Base-by-base conservation (phyloP, 2,329 filamentous ascomycete genomes). In the Fusarium penzigii region DNA sequence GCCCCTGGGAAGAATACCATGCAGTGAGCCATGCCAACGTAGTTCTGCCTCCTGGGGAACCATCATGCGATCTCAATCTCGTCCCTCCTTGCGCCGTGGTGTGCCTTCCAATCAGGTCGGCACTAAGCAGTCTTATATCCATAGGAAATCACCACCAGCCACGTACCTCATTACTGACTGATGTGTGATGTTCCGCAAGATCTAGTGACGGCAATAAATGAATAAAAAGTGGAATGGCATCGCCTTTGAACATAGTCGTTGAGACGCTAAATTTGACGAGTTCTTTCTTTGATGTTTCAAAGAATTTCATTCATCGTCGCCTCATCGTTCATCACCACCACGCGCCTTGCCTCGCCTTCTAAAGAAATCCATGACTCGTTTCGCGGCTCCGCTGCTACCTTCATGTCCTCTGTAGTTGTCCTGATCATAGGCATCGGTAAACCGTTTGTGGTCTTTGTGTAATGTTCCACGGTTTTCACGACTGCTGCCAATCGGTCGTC, bases 341-440 rank as follows among this genome's bases (percentile, higher is more conserved):
- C 88, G 80, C 62, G 87, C 90, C 75, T 88, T 91, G 50, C 89
- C 90, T 69, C 92, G 84, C 70, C 92, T 83, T 64, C 94, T 83
- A 78, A 99, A 99, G 73, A 97, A 96, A 75, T 99, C 93, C 92
- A 99, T 97, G 39, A 99, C 94, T 68, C 91, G 86, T 70, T 92
- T 88, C 13, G 92, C 92, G 3, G 92, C 89, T 51, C 90, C 90
- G 58, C 87, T 93, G 70, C 89, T 95, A 42, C 93, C 93, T 32
- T 86, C 86, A 65, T 92, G 86, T 47, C 86, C 83, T 48, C 79
- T 78, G 36, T 76, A 79, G 56, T 80, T 81, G 45, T 84, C 82
- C 61, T 90, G 88, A 55, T 96, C 91, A 69, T 96, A 97, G 2
- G 89, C 91, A 65, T 97, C 92, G 2, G 84, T 87, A 63, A 99